A percentile compares a stretch with the other conserved stretches of the same genome.
Conservation (phyloP, 2,329 filamentous ascomycete genomes). For the Gaeumannomyces tritici region DNA sequence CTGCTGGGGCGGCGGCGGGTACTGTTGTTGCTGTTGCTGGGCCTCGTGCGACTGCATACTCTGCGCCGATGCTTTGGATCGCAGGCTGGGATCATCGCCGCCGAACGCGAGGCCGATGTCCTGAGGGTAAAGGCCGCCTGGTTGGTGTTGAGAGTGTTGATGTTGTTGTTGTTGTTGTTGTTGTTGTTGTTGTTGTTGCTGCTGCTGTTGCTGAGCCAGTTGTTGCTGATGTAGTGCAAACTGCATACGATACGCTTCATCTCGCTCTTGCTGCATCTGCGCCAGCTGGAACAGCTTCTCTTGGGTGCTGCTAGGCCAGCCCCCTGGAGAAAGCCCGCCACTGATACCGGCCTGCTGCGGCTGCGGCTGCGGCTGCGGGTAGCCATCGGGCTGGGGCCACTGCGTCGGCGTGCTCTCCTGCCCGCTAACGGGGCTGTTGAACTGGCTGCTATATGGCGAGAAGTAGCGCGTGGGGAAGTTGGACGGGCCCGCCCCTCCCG, state of each 20-base stretch:
- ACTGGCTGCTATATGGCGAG: conserved; percentile 51
- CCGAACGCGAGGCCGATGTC: conserved; percentile 35
- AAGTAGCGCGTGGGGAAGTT: conserved; percentile 34
- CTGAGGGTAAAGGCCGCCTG: conserved; percentile 14
- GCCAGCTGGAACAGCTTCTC: conserved; percentile 17
- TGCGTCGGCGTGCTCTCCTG: conserved; percentile 22
- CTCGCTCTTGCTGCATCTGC: conserved; percentile 9
- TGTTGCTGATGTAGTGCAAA: conserved; percentile 11
- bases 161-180: conserved; percentile 9
- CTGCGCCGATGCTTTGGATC: conserved; percentile 17
- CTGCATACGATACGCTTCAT: conserved; percentile 7
- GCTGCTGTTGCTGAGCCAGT: conserved; percentile 6
- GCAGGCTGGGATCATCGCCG: conserved; percentile 22
- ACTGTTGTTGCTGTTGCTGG: not conserved
- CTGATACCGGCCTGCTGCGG: conserved; percentile 3
- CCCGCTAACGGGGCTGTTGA: conserved; percentile 45
- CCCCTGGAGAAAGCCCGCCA: not conserved
- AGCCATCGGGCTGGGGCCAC: conserved; percentile 22
- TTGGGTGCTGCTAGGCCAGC: conserved; percentile 12
- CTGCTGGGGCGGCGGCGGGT: not conserved
- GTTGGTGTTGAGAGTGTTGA: conserved; percentile 12
- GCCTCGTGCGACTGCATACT: conserved; percentile 14
- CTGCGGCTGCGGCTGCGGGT: conserved; percentile 5
- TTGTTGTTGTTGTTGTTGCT: conserved; percentile 8
- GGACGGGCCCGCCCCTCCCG: conserved; percentile 3